These are phyloP conservation scores for Lipomyces anomalus DNA, from an alignment of 805 yeast genomes.

Conservation along the genomic window DNA sequence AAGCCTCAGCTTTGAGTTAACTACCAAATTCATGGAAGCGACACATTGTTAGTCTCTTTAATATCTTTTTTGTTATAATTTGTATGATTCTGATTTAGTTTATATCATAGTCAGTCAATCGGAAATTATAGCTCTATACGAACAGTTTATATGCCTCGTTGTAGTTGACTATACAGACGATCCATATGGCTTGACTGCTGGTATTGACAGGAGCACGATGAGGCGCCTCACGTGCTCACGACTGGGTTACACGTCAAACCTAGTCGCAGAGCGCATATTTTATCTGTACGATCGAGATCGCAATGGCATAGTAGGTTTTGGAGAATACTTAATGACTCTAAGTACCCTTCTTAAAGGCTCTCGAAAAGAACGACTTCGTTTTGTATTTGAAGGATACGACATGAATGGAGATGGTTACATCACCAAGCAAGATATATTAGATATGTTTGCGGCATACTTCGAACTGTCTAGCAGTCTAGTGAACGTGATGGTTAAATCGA, in stretches of 20 bases:
- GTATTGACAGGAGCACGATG: constrained; percentile 10
- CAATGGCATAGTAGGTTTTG: constrained; percentile 26
- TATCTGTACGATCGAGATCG: constrained; percentile 22
- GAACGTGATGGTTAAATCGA: constrained; percentile 9
- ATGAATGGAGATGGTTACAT: constrained; percentile 15
- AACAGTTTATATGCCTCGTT: constrained; percentile 13
- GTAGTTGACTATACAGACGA: constrained; percentile 4
- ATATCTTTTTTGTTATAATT: neutral
- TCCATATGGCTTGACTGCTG: constrained; percentile 3
- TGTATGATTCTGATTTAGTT: neutral
- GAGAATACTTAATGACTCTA: constrained; percentile 18
- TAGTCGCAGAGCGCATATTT: constrained; percentile 18
- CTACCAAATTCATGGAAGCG: neutral
- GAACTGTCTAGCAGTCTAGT: constrained; percentile 18
- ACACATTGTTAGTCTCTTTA: constrained; percentile 10
- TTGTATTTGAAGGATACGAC: constrained; percentile 18
- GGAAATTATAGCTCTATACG: constrained; percentile 25
- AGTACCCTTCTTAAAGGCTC: constrained; percentile 10
- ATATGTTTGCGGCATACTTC: constrained; percentile 16
- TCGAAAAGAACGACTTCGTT: constrained; percentile 6
- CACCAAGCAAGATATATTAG: constrained; percentile 6
- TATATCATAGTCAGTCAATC: constrained; percentile 6
- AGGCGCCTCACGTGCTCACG: constrained; percentile 9
- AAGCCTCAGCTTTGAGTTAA: neutral
- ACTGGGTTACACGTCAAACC: constrained; percentile 15